Evolutionary conservation across 352 stramenopile genomes (phyloP).

Genomic region (Globisporangium megalacanthum): DNA sequence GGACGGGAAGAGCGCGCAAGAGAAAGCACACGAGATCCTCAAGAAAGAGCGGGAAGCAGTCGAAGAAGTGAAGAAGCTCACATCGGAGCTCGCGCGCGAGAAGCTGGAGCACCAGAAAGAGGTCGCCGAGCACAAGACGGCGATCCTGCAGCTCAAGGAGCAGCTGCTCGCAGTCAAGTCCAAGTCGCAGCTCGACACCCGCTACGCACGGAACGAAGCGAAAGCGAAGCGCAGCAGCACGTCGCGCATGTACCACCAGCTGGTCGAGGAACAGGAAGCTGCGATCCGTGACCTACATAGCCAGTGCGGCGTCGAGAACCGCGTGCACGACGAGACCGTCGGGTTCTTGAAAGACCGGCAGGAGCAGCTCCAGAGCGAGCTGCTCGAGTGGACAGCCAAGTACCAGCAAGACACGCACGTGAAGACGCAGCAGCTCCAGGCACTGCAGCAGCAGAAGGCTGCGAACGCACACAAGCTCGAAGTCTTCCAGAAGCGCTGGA

Average conservation of each 20-base stretch:
- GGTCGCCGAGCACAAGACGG: constrained; percentile 54
- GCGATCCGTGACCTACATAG: constrained; percentile 60
- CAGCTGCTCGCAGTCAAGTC: constrained; percentile 80
- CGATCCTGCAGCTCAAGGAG: constrained; percentile 80
- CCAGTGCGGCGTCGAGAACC: constrained; percentile 56
- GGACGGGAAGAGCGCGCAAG: constrained; percentile 68
- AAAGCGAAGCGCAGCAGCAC: constrained; percentile 83
- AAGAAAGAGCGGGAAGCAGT: constrained; percentile 83
- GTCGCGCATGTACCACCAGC: constrained; percentile 68
- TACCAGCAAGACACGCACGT: constrained; percentile 78
- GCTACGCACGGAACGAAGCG: constrained; percentile 74
- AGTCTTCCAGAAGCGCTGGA: constrained; percentile 62
- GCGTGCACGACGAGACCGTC: constrained; percentile 73
- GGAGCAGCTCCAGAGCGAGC: constrained; percentile 52
- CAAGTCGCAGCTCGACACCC: constrained; percentile 79
- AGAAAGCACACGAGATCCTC: constrained; percentile 77
- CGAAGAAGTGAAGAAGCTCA: constrained; percentile 84
- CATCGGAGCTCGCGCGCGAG: constrained; percentile 69
- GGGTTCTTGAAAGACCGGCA: constrained; percentile 79
- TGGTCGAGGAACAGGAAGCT: constrained; percentile 71
- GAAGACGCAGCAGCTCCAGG: constrained; percentile 58
- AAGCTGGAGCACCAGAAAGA: constrained; percentile 77
- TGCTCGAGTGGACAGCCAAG: constrained; percentile 70
- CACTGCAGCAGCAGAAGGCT: constrained; percentile 50
- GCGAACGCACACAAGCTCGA: constrained; percentile 57